phyloP scores from a whole-genome alignment of 1,284 basidiomycete species.

The Leucoagaricus sp. region DNA sequence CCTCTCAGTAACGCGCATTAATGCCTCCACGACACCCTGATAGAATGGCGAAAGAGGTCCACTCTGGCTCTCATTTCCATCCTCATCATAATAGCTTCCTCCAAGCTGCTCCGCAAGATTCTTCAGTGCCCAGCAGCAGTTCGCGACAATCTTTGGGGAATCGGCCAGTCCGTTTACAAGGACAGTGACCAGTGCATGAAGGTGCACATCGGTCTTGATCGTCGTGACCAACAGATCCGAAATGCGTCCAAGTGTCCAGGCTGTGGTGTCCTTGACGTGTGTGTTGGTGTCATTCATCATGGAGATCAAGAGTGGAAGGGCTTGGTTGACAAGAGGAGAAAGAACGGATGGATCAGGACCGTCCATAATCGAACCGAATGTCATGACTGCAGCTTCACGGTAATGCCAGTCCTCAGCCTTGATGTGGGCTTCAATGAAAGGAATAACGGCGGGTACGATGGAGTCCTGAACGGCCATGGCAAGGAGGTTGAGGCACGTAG shows the following conservation, averaged over 20 bases:
- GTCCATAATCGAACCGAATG: constrained; percentile 97
- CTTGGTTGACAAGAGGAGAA: constrained; percentile 91
- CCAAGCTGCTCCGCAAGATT: constrained; percentile 89
- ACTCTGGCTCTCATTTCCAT: constrained; percentile 49
- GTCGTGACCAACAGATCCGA: constrained; percentile 89
- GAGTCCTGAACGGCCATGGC: constrained; percentile 90
- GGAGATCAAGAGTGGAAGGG: constrained; percentile 90
- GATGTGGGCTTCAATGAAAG: constrained; percentile 98
- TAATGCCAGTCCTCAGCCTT: constrained; percentile 91
- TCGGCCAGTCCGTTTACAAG: constrained; percentile 85
- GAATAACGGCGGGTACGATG: constrained; percentile 92
- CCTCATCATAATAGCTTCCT: constrained; percentile 61
- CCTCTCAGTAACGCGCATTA: constrained; percentile 87
- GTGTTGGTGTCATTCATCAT: constrained; percentile 91
- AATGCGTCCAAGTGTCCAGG: constrained; percentile 97
- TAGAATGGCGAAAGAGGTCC: constrained; percentile 88
- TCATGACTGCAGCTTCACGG: constrained; percentile 97
- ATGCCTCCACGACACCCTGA: constrained; percentile 81
- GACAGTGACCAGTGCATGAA: constrained; percentile 83
- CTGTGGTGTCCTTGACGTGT: constrained; percentile 95
- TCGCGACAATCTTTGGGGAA: constrained; percentile 85
- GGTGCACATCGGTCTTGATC: constrained; percentile 90
- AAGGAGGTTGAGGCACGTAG: constrained; percentile 87
- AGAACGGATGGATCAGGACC: constrained; percentile 96
- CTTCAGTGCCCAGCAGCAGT: constrained; percentile 97